Evolutionary conservation across 2,329 filamentous ascomycete species (phyloP).

Genomic region (Didymella glomerata): DNA sequence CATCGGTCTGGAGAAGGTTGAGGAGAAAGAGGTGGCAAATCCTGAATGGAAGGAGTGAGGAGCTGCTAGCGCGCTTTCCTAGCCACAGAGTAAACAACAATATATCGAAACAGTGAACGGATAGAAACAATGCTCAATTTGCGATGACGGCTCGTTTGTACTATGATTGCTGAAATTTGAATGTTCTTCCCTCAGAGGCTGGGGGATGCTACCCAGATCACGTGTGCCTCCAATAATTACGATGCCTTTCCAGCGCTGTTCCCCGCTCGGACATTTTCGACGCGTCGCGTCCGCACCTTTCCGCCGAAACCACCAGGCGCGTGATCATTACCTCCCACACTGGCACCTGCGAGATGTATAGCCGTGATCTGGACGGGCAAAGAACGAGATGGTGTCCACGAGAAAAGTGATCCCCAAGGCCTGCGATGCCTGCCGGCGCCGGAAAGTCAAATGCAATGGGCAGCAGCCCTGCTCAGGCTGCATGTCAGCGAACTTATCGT

Average conservation of each 20-base stretch:
- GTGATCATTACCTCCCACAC: background rate
- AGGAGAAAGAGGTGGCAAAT: constrained; percentile 22
- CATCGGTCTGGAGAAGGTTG: constrained; percentile 17
- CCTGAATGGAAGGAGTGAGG: constrained; percentile 28
- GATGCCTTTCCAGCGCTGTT: background rate
- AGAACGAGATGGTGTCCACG: constrained; percentile 1
- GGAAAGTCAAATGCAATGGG: constrained; percentile 78
- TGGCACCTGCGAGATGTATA: constrained; percentile 1
- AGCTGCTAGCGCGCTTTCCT: background rate
- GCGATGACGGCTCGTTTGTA: background rate
- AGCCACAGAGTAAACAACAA: background rate
- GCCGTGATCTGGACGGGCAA: background rate
- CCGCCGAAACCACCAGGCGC: background rate
- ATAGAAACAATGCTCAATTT: background rate
- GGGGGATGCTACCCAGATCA: background rate
- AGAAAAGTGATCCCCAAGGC: constrained; percentile 56
- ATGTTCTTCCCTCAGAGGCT: background rate
- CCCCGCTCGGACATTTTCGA: constrained; percentile 4
- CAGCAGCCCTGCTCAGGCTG: constrained; percentile 77
- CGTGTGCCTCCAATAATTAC: background rate
- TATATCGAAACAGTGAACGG: background rate
- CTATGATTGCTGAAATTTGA: background rate
- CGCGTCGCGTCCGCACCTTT: constrained; percentile 1
- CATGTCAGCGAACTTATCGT: constrained; percentile 64
- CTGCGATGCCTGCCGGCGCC: constrained; percentile 76